Evolutionary conservation across 108 stramenopile species (phyloP).

Genomic region (Halocafeteria seosinensis): DNA sequence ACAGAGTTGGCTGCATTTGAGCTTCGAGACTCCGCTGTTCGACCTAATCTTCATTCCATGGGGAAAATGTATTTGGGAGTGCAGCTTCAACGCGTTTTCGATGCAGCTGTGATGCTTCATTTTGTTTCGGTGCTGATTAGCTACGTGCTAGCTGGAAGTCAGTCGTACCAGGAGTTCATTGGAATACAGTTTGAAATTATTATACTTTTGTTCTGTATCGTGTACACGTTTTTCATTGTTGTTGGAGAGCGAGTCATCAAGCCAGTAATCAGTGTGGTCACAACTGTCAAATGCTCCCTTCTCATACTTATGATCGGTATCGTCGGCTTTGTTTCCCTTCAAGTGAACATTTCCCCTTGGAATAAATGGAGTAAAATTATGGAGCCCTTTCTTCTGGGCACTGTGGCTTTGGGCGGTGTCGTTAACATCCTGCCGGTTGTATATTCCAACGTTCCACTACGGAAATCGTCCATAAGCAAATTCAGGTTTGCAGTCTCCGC

Average conservation of each 20-base stretch:
- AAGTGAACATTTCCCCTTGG: not conserved
- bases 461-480: not conserved
- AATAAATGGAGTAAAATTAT: not conserved
- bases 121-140: not conserved
- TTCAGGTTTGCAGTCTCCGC: not conserved
- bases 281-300: not conserved
- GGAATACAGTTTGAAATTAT: not conserved
- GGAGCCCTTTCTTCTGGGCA: conserved; percentile 1
- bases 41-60: not conserved
- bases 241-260: not conserved
- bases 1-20: not conserved
- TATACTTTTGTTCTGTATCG: not conserved
- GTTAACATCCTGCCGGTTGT: conserved; percentile 1
- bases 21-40: not conserved
- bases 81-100: not conserved
- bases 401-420: not conserved
- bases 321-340: not conserved
- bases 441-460: not conserved
- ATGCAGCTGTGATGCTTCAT: not conserved
- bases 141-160: not conserved
- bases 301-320: not conserved
- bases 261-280: not conserved
- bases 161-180: not conserved
- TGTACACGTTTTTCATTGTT: not conserved
- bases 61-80: not conserved